Percentiles rank a stretch among this genome's conserved stretches.
Evolutionary conservation across 345 rosid genomes (phyloP).

Genomic region (Limnanthes douglasii): DNA sequence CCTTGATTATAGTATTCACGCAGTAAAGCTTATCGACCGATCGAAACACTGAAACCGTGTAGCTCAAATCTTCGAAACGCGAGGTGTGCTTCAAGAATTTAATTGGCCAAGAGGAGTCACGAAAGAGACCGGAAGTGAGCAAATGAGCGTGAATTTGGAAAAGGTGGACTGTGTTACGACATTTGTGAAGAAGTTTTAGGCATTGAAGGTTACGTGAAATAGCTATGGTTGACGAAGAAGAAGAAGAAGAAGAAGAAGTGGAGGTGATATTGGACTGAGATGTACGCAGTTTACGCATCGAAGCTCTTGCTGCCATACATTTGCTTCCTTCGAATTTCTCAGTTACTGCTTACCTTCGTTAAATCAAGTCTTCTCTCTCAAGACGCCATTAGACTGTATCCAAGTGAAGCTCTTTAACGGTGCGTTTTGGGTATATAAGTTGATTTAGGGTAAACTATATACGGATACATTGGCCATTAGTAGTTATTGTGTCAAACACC

Average conservation of each 20-base stretch:
- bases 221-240: conserved; percentile 4
- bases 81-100: conserved; percentile 29
- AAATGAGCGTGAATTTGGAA: conserved; percentile 47
- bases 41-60: conserved; percentile 25
- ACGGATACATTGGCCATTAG: no score
- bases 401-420: no score
- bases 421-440: no score
- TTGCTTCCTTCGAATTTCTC: no score
- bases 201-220: conserved; percentile 8
- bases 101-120: conserved; percentile 26
- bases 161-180: conserved; percentile 16
- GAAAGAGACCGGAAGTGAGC: conserved; percentile 34
- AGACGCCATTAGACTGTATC: no score
- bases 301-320: conserved; percentile 61
- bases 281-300: conserved; percentile 27
- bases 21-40: conserved; percentile 25
- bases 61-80: conserved; percentile 24
- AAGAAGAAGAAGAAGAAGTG: conserved; percentile 5
- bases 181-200: conserved; percentile 20
- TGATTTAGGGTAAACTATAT: no score
- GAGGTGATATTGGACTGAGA: conserved; percentile 11
- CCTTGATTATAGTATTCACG: conserved; percentile 29
- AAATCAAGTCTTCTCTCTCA: no score
- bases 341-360: no score
- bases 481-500: no score